Percentiles rank a stretch among this genome's conserved stretches.
Evolutionary conservation across 345 rosid species (phyloP).

Genomic region (Raphanus sativus): DNA sequence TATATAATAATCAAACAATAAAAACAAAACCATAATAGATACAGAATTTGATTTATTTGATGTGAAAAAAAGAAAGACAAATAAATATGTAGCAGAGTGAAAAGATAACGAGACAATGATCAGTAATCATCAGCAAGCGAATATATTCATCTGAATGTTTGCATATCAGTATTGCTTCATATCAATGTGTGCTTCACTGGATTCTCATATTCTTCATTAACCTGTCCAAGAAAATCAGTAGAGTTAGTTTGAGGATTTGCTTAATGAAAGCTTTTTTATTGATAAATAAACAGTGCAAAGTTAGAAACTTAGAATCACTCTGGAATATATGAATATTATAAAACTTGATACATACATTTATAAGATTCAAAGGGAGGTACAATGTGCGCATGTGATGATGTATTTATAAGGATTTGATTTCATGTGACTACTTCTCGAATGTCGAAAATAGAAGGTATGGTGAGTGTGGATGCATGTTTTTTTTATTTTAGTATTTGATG

Average conservation of each 20-base stretch:
- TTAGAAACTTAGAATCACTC: slow-evolving; percentile 14
- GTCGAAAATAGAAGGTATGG: slow-evolving; percentile 43
- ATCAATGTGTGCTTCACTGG: slow-evolving; percentile 30
- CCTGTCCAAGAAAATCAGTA: slow-evolving; percentile 40
- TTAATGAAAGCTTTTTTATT: not conserved
- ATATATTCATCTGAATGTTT: not conserved
- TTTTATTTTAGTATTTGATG: slow-evolving; percentile 1
- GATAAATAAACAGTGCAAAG: slow-evolving; percentile 11
- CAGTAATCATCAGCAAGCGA: not conserved
- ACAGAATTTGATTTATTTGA: not conserved
- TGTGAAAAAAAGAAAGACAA: not conserved
- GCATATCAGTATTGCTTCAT: not conserved
- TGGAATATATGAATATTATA: not conserved
- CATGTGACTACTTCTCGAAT: slow-evolving; percentile 48
- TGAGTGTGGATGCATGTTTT: slow-evolving; percentile 28
- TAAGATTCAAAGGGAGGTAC: not conserved
- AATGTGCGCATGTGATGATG: slow-evolving; percentile 65
- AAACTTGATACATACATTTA: not conserved
- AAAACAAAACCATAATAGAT: not conserved
- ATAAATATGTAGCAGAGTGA: not conserved
- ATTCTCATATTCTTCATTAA: slow-evolving; percentile 61
- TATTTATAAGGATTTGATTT: slow-evolving; percentile 55
- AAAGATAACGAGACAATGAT: not conserved
- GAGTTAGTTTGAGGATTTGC: not conserved
- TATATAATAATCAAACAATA: not conserved